A percentile compares a stretch with the other conserved stretches of the same genome.
Evolutionary conservation across 1,284 basidiomycete species (phyloP).

Genomic region (Sphagnurus paluster): DNA sequence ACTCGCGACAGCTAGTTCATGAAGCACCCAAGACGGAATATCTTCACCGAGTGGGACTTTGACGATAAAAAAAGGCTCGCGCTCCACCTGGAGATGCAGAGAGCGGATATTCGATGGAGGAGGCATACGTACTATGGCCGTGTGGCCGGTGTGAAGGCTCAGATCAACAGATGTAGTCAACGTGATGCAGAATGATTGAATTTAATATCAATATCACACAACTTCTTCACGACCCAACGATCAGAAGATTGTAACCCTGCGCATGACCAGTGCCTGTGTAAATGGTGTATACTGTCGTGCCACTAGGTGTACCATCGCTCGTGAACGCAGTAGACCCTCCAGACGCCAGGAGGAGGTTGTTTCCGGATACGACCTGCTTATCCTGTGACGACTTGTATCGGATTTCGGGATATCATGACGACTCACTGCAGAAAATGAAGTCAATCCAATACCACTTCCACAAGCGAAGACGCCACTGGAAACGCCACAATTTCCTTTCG

Average conservation of each 20-base stretch:
- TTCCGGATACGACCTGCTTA: constrained; percentile 45
- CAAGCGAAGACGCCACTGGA: constrained; percentile 41
- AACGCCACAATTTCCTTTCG: constrained; percentile 51
- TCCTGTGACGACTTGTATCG: neutral
- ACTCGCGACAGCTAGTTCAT: constrained; percentile 26
- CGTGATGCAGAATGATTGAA: neutral
- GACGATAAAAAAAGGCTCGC: constrained; percentile 57
- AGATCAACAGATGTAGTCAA: neutral
- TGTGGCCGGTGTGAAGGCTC: neutral
- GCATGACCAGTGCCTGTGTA: constrained; percentile 47
- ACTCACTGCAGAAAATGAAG: constrained; percentile 54
- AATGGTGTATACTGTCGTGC: constrained; percentile 48
- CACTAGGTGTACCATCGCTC: constrained; percentile 55
- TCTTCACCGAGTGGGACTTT: constrained; percentile 41
- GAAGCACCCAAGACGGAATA: constrained; percentile 31
- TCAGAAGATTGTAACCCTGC: constrained; percentile 45
- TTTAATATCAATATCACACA: neutral
- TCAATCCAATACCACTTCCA: constrained; percentile 44
- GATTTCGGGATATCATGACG: neutral
- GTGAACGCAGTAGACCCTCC: constrained; percentile 52
- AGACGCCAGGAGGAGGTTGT: constrained; percentile 48
- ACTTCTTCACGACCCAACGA: constrained; percentile 25
- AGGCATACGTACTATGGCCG: constrained; percentile 50
- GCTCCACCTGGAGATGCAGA: constrained; percentile 52
- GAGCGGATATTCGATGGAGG: constrained; percentile 46